phyloP scores from a whole-genome alignment of 495 filamentous ascomycete species.

The Hyaloscypha bicolor region DNA sequence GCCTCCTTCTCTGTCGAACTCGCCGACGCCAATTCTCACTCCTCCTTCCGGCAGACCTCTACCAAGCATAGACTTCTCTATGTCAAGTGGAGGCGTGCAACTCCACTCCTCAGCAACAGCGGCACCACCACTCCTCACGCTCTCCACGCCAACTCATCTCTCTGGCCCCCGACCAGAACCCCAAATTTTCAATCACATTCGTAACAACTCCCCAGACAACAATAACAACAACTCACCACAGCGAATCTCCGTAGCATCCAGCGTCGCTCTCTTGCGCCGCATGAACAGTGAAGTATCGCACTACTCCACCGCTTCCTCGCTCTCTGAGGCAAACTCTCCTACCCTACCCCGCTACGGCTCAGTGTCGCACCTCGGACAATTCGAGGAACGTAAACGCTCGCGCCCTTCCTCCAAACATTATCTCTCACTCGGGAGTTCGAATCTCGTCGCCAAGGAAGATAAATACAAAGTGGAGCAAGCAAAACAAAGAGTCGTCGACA shows the following conservation, averaged over 20 bases:
- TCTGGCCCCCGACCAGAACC: conserved; percentile 14
- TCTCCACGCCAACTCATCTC: conserved; percentile 11
- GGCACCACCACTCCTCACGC: conserved; percentile 21
- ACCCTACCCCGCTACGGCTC: background rate
- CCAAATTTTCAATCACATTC: background rate
- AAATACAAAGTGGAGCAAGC: background rate
- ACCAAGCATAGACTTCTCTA: conserved; percentile 9
- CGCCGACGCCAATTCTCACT: background rate
- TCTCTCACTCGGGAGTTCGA: background rate
- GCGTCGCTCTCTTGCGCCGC: conserved; percentile 8
- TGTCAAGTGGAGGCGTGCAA: background rate
- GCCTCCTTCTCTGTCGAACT: background rate
- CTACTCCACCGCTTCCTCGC: conserved; percentile 3
- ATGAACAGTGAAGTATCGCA: conserved; percentile 20
- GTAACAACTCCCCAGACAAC: background rate
- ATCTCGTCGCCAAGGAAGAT: background rate
- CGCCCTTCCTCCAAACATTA: background rate
- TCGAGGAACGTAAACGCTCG: background rate
- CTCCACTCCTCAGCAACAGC: background rate
- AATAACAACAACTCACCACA: background rate
- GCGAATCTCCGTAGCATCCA: conserved; percentile 3
- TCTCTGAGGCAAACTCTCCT: background rate
- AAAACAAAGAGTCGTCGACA: background rate
- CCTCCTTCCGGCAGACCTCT: background rate
- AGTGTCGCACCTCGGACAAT: background rate